phyloP scores from a whole-genome alignment of 73 alveolate species.

The Symbiodinium natans region DNA sequence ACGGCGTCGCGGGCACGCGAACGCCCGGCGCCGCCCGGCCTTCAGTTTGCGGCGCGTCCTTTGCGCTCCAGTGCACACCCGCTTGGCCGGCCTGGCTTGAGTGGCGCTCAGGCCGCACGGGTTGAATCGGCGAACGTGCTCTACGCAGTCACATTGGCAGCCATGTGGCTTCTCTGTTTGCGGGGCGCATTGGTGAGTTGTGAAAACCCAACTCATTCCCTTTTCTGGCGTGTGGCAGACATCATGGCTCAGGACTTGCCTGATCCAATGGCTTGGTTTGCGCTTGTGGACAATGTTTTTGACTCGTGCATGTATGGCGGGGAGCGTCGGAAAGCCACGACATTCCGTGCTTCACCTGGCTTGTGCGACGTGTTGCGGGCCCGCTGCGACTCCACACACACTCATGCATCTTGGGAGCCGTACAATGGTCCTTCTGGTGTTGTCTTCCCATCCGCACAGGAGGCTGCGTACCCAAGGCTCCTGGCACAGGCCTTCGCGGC shows the following conservation, averaged over 20 bases:
- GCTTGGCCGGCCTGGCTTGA: not conserved
- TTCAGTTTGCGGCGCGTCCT: not conserved
- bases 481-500: not conserved
- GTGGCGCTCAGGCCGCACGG: not conserved
- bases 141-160: not conserved
- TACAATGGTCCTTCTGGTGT: no score
- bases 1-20: constrained; percentile 12
- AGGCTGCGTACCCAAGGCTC: not conserved
- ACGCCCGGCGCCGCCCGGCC: not conserved
- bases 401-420: not conserved
- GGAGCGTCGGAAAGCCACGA: not conserved
- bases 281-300: not conserved
- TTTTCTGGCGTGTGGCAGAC: not conserved
- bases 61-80: not conserved
- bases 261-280: not conserved
- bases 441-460: not conserved
- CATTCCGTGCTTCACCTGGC: not conserved
- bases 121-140: not conserved
- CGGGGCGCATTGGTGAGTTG: not conserved
- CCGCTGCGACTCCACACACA: not conserved
- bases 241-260: not conserved
- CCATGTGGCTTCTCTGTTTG: not conserved
- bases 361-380: not conserved
- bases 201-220: not conserved
- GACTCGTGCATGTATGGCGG: constrained; percentile 6